Conservation (phyloP, 305 asterid genomes). For the Fraxinus sp. region DNA sequence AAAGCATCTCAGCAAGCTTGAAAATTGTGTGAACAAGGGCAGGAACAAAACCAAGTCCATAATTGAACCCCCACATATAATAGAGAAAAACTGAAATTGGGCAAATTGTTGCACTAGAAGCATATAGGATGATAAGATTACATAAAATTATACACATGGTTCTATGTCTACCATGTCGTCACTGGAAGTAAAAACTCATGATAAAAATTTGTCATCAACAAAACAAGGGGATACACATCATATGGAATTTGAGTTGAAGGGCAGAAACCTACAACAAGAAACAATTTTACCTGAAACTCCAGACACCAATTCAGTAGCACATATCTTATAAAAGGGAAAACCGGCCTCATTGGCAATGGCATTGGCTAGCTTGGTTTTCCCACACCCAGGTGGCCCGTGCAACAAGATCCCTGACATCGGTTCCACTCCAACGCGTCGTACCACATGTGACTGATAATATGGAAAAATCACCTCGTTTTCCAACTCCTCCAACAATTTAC, state of each 20-base stretch:
- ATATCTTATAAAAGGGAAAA: constrained; percentile 69
- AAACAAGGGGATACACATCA: not conserved
- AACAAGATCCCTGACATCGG: constrained; percentile 75
- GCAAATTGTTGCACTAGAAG: not conserved
- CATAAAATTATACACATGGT: not conserved
- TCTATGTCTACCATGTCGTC: not conserved
- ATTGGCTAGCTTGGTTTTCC: constrained; percentile 84
- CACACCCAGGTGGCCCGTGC: constrained; percentile 97
- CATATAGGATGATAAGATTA: not conserved
- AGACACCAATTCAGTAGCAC: constrained; percentile 90
- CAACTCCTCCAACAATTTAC: constrained; percentile 58
- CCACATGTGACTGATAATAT: constrained; percentile 55
- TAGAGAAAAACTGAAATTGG: not conserved
- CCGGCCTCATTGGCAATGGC: constrained; percentile 93
- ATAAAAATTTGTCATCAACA: not conserved
- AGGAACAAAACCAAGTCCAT: not conserved
- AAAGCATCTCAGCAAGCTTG: not conserved
- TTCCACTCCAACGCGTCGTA: constrained; percentile 55
- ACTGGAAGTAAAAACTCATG: not conserved
- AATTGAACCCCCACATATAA: not conserved
- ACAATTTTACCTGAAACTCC: constrained; percentile 71
- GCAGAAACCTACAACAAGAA: not conserved
- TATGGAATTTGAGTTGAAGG: not conserved
- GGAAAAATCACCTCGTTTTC: constrained; percentile 71
- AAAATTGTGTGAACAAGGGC: not conserved